phyloP scores from a whole-genome alignment of 345 rosid species.

The Streptanthus diversifolius region DNA sequence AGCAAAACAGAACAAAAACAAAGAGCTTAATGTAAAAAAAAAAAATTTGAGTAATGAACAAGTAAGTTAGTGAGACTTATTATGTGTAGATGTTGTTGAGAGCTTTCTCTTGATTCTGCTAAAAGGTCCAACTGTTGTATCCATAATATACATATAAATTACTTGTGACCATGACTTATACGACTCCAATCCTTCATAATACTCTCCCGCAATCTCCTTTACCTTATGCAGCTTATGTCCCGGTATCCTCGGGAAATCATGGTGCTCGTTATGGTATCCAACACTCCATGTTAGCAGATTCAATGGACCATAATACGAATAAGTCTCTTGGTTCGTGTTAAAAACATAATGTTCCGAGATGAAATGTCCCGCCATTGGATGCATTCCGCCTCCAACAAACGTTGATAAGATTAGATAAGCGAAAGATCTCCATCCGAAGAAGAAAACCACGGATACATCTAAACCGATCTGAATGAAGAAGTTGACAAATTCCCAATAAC shows the following conservation, averaged over 20 bases:
- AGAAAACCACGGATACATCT: conserved; percentile 47
- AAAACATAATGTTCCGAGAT: conserved; percentile 87
- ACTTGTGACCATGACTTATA: conserved; percentile 88
- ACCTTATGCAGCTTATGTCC: conserved; percentile 78
- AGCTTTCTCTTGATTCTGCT: conserved; percentile 86
- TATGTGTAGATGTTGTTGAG: conserved; percentile 19
- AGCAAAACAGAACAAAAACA: background rate
- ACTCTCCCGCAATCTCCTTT: conserved; percentile 81
- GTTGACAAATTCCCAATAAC: conserved; percentile 74
- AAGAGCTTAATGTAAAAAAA: background rate
- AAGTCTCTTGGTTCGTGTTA: conserved; percentile 79
- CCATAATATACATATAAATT: conserved; percentile 76
- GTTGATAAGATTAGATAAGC: conserved; percentile 77
- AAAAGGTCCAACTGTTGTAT: conserved; percentile 62
- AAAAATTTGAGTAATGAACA: background rate
- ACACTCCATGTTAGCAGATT: conserved; percentile 76
- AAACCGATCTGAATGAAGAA: conserved; percentile 51
- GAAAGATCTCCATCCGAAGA: conserved; percentile 71
- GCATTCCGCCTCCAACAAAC: conserved; percentile 89
- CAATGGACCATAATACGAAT: conserved; percentile 84
- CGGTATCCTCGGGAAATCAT: conserved; percentile 87
- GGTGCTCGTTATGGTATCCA: conserved; percentile 91
- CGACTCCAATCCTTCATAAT: conserved; percentile 54
- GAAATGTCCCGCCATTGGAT: conserved; percentile 90
- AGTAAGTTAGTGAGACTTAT: conserved; percentile 6